Evolutionary conservation across 306 rosid species (phyloP), one percentile per base, ranked within the genome.

Genomic region (Cicer chorassanicum): DNA sequence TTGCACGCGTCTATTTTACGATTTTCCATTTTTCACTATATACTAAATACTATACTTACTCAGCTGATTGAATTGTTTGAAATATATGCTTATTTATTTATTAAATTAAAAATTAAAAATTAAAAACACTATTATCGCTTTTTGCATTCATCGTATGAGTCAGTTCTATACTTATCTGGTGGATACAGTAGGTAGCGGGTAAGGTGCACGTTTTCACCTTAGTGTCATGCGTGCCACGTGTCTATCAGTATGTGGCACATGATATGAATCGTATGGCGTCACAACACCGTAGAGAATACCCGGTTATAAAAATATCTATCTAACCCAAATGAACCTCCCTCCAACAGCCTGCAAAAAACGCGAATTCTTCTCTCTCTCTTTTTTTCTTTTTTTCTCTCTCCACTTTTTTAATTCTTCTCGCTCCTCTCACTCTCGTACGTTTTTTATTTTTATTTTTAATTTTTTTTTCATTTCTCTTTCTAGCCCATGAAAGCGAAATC

Each of bases 401-500:
- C 21, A 16, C 13, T 72, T 67, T 1, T 68, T 59, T 6, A 29
- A 29, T 66, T 18, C 10, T 63, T 63, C 59, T 71, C 70, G 48
- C 59, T 63, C 73, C 21, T 10, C 46, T 34, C 7, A 3, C 70
- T 48, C 44, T 42, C 46, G 3, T 9, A 45, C 65, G 40, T n/a
- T 29, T 13, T n/a, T 36, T 5, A 41, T 43, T 46, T 34, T 24
- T 57, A 0, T 45, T 14, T 59, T 14, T n/a, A n/a, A 0, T 39
- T 45, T 18, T 34, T 72, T 13, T 72, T 24, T 57, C 14, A 1
- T 18, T 53, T 41, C 57, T 79, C 78, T 78, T 53, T 74, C 81
- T 61, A 44, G n/a, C 15, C 21, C 80, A 7, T 65, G 90, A 89
- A 78, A 89, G 86, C 89, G 90, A 88, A 84, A 79, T 77, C 83